Evolutionary conservation across 345 rosid genomes (phyloP).

Genomic region (Pistacia vera): DNA sequence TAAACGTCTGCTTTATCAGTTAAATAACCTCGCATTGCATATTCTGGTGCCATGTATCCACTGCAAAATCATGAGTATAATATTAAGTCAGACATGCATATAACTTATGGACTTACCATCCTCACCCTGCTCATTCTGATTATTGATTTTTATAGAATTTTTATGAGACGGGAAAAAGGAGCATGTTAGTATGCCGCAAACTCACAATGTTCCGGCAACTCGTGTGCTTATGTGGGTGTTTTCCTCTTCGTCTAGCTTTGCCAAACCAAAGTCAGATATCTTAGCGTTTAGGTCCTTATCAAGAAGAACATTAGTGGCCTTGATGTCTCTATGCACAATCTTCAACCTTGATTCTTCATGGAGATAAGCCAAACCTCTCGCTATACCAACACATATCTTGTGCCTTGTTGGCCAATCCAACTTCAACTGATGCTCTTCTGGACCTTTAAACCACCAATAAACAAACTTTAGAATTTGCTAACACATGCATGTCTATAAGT

Average conservation of each 20-base stretch:
- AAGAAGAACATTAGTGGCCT: constrained; percentile 70
- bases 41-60: constrained; percentile 49
- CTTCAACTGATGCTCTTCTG: constrained; percentile 39
- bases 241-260: constrained; percentile 68
- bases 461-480: neutral
- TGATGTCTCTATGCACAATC: constrained; percentile 78
- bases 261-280: constrained; percentile 75
- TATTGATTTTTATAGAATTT: no score
- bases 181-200: neutral
- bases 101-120: neutral
- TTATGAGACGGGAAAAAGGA: neutral
- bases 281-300: constrained; percentile 53
- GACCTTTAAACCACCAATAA: constrained; percentile 30
- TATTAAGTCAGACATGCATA: neutral
- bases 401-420: constrained; percentile 68
- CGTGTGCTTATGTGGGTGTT: constrained; percentile 73
- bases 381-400: constrained; percentile 66
- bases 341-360: constrained; percentile 72
- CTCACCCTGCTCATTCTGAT: neutral
- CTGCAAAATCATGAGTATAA: constrained; percentile 18
- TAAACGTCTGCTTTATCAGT: constrained; percentile 40
- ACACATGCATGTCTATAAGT: no score
- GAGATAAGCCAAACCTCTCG: constrained; percentile 66
- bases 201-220: constrained; percentile 70
- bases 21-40: constrained; percentile 40